phyloP scores from a whole-genome alignment of 345 rosid species.

The Eucalyptus grandis region DNA sequence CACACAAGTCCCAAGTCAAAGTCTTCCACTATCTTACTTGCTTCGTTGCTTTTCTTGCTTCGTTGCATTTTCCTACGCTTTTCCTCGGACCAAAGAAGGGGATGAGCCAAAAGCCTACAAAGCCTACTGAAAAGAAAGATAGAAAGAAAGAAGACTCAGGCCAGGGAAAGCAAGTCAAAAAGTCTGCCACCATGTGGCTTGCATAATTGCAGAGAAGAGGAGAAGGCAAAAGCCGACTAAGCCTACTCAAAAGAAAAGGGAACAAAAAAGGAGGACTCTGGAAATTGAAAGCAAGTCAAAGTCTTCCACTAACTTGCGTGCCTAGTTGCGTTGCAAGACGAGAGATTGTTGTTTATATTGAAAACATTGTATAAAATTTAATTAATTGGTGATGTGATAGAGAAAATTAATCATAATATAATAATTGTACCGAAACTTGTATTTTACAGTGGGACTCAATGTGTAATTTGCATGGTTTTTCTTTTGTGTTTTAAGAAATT shows the following conservation, averaged over 20 bases:
- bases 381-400: accelerated
- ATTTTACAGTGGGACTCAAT: background rate
- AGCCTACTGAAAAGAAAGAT: background rate
- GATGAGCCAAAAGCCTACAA: background rate
- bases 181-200: background rate
- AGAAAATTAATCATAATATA: too few species aligned
- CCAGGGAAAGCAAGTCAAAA: background rate
- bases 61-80: background rate
- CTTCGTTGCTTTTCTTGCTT: background rate
- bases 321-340: background rate
- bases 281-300: background rate
- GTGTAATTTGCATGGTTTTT: background rate
- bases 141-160: background rate
- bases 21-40: too few species aligned
- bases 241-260: background rate
- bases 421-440: too few species aligned
- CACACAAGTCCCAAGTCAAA: background rate
- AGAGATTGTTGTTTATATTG: too few species aligned
- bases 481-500: background rate
- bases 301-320: background rate
- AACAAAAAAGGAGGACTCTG: accelerated
- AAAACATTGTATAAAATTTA: accelerated
- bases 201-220: background rate
- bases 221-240: accelerated
- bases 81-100: background rate